Percentiles rank a stretch among this genome's conserved stretches.
Conservation (phyloP, 2,329 filamentous ascomycete species). For the Teratosphaeria epicoccoides region DNA sequence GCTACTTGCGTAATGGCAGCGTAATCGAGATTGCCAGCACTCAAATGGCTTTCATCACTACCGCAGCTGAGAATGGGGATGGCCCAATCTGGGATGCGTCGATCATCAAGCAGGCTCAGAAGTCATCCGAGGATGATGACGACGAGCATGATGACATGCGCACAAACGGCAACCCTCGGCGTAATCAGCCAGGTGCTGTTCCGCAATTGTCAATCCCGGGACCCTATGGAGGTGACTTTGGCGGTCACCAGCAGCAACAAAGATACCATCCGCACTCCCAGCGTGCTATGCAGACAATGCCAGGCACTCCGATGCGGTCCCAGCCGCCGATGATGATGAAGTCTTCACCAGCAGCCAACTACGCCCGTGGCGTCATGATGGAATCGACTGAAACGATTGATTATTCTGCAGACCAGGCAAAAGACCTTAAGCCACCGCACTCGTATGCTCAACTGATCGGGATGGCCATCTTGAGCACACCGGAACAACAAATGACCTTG, state of each 20-base stretch:
- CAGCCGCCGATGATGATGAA: constrained; percentile 28
- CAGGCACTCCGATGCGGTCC: constrained; percentile 27
- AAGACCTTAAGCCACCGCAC: constrained; percentile 87
- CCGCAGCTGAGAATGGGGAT: constrained; percentile 61
- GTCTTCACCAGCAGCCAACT: constrained; percentile 36
- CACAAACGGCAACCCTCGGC: constrained; percentile 3
- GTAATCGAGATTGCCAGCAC: constrained; percentile 86
- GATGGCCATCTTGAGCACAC: constrained; percentile 80
- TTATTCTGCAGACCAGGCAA: constrained; percentile 70
- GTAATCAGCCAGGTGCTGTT: constrained; percentile 19
- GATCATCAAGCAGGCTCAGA: constrained; percentile 28
- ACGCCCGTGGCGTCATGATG: constrained; percentile 41
- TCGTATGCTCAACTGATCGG: constrained; percentile 97
- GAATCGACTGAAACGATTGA: constrained; percentile 53
- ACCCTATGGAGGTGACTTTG: constrained; percentile 12
- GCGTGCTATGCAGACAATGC: constrained; percentile 21
- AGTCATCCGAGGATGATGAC: constrained; percentile 34
- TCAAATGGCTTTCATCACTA: constrained; percentile 99
- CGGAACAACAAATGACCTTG: constrained; percentile 80
- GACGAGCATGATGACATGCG: constrained; percentile 22
- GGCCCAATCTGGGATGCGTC: constrained; percentile 48
- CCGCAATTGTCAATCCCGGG: constrained; percentile 5
- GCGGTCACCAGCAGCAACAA: constrained; percentile 14
- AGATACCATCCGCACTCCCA: constrained; percentile 29
- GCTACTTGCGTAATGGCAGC: constrained; percentile 68